Conservation (phyloP, 2,329 filamentous ascomycete species). For the Pestalotiopsis sp. region DNA sequence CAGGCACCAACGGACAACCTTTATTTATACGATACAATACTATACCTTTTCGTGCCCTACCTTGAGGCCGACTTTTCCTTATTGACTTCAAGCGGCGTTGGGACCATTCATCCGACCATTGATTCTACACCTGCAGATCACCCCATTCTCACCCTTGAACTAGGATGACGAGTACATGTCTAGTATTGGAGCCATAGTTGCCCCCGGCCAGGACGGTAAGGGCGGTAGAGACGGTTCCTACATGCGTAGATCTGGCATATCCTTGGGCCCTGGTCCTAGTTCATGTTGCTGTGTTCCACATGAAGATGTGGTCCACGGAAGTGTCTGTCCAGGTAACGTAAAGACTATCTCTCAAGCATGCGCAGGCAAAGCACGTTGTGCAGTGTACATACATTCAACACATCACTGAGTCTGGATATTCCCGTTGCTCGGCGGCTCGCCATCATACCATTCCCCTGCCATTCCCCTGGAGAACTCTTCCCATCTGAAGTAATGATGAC, state of each 20-base stretch:
- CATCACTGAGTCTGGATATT: neutral
- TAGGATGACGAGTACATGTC: neutral
- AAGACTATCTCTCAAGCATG: neutral
- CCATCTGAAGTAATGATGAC: neutral
- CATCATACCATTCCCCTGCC: neutral
- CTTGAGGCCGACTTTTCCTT: neutral
- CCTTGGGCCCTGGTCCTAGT: neutral
- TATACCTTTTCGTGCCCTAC: neutral
- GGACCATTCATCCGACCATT: neutral
- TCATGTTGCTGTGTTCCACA: neutral
- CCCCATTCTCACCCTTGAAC: neutral
- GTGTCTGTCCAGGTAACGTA: neutral
- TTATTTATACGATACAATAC: neutral
- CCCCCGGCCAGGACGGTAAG: neutral
- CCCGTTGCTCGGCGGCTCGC: neutral
- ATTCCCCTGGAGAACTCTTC: neutral
- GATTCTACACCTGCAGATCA: neutral
- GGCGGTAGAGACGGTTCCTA: neutral
- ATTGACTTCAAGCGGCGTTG: neutral
- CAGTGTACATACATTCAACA: neutral
- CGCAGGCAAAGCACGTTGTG: neutral
- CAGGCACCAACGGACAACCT: no score
- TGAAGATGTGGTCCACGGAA: neutral
- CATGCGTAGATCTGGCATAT: neutral
- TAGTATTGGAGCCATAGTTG: neutral